Percentiles rank a stretch among this genome's conserved stretches.
These are phyloP conservation scores for Xenoacremonium recifei DNA, from an alignment of 2,329 filamentous ascomycete genomes.

Conservation along the genomic window DNA sequence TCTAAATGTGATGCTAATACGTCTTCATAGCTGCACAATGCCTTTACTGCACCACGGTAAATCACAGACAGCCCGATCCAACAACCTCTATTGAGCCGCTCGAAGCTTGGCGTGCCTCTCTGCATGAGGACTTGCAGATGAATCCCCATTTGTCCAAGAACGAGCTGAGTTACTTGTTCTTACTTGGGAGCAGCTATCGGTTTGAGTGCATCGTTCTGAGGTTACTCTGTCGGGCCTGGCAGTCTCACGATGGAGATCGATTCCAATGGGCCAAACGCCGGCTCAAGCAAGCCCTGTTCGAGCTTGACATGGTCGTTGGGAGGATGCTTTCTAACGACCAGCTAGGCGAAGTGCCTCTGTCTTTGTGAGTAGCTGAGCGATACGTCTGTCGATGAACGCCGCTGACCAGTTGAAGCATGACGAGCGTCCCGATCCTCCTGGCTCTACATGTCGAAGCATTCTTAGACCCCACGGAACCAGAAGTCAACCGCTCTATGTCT, in stretches of 20 bases:
- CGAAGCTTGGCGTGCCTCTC: conserved; percentile 8
- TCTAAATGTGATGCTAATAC: neutral
- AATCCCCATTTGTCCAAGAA: neutral
- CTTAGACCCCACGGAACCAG: conserved; percentile 7
- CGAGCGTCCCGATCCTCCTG: conserved; percentile 5
- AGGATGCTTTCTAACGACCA: conserved; percentile 6
- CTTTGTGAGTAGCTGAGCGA: conserved; percentile 9
- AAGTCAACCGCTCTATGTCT: conserved; percentile 6
- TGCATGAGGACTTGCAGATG: conserved; percentile 4
- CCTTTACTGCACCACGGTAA: neutral
- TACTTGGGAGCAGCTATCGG: conserved; percentile 9
- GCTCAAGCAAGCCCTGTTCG: conserved; percentile 8
- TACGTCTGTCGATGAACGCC: neutral
- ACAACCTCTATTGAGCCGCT: conserved; percentile 1
- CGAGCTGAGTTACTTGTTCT: conserved; percentile 4
- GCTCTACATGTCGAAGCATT: conserved; percentile 8
- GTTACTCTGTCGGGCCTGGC: conserved; percentile 6
- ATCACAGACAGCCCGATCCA: conserved; percentile 1
- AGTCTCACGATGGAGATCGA: neutral
- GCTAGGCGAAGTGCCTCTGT: conserved; percentile 2
- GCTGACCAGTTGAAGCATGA: too few relatives aligned
- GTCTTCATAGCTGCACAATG: neutral
- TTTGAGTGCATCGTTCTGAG: conserved; percentile 15
- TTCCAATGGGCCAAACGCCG: conserved; percentile 12
- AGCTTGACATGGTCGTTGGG: conserved; percentile 11